These are phyloP conservation scores for Fusarium sp. DNA, from an alignment of 2,329 filamentous ascomycete genomes.

Conservation along the genomic window DNA sequence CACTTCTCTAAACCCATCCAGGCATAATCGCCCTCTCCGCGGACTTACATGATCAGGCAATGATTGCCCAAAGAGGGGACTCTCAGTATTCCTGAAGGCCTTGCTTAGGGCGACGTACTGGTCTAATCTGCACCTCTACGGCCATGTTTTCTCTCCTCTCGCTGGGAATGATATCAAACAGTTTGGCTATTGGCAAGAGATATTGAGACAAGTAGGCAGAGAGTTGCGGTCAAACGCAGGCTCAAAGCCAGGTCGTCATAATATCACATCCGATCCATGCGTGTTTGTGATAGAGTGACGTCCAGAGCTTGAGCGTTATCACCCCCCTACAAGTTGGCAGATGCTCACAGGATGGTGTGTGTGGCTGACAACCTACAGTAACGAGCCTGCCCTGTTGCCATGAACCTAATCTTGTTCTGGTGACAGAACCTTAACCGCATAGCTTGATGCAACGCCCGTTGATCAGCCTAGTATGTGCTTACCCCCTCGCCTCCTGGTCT, in stretches of 20 bases:
- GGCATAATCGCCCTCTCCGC: too few species aligned
- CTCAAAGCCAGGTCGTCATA: background rate
- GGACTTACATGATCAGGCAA: background rate
- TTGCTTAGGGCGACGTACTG: background rate
- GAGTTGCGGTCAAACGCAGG: background rate
- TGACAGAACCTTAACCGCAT: conserved; percentile 1
- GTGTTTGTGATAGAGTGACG: background rate
- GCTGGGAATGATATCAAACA: background rate
- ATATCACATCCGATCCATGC: background rate
- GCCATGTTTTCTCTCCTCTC: background rate
- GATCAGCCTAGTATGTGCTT: background rate
- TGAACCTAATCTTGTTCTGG: background rate
- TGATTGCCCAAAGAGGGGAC: too few species aligned
- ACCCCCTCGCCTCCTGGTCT: background rate
- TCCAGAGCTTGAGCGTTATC: background rate
- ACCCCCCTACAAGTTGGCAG: background rate
- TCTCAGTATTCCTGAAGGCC: background rate
- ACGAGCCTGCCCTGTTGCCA: background rate
- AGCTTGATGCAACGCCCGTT: background rate
- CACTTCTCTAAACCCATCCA: background rate
- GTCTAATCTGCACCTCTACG: background rate
- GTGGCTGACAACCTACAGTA: background rate
- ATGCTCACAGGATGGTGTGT: background rate
- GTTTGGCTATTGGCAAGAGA: background rate
- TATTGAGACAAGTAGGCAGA: background rate